Base-by-base conservation (phyloP, 176 grass and related monocot species). In the Musa schizocarpa region DNA sequence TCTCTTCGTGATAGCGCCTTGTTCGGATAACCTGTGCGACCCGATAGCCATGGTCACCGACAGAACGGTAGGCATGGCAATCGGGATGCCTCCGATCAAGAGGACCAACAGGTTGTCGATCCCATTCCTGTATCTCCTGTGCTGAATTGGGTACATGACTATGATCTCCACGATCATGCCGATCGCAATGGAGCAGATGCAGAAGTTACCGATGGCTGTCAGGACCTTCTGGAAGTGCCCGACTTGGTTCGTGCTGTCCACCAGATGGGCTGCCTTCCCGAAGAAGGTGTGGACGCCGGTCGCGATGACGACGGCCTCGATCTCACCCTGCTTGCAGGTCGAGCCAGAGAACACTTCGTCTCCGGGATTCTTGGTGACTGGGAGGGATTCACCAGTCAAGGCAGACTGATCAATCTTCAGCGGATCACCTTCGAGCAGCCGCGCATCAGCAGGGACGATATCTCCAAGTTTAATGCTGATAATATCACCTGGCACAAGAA, bases 261-360 rank as follows among this genome's bases (percentile, higher is more conserved):
- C 94, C 11, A 98, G 86, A 82, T 98, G 90, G 9, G 94, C 94
- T 19, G 94, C 94, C 79, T 98, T 93, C 22, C 94, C 94, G 29
- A 98, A 98, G 73, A 98, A 98, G 80, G 94, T 98, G 78, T 93
- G 94, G 50, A 98, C 94, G 48, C 94, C 90, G 9, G 90, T 93
- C 82, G 88, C 90, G n/a, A 91, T 91, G 50, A 97, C 90, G 13
- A 97, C 77, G 9, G 93, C 93, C 24, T 93, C 82, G 54, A 97
- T 88, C 82, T 97, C 93, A 0, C 93, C 93, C 64, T 93, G 93
- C 82, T 97, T 97, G 80, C 93, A 97, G 5, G 93, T 97, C 14
- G 93, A 97, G 0, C 93, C 93, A 2, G 93, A 93, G 84, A 83
- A 97, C 17, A 93, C 75, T 69, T 83, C 87, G 13, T 90, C 84